A percentile compares a stretch with the other conserved stretches of the same genome.
Evolutionary conservation across 495 filamentous ascomycete genomes (phyloP).

Genomic region (Parmelia sp.): DNA sequence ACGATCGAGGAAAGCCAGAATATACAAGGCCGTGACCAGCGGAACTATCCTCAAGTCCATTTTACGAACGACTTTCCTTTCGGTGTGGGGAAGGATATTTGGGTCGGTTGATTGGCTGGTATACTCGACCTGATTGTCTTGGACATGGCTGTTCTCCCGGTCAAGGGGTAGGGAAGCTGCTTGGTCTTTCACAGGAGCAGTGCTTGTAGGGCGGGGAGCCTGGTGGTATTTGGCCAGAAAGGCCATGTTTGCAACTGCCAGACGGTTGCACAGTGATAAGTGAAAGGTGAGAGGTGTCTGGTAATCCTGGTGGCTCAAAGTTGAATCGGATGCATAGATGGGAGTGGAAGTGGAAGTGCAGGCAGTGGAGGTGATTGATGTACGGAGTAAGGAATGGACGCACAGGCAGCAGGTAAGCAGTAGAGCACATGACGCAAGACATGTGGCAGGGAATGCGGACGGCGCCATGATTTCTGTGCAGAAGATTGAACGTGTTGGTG

Average conservation of each 20-base stretch:
- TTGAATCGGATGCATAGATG: neutral
- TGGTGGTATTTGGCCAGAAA: conserved; percentile 14
- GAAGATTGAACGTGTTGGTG: too few relatives aligned
- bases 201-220: conserved; percentile 19
- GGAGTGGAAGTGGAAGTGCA: neutral
- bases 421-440: too few relatives aligned
- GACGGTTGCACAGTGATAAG: neutral
- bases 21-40: conserved; percentile 49
- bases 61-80: conserved; percentile 53
- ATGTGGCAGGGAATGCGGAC: too few relatives aligned
- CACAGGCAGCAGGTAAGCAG: too few relatives aligned
- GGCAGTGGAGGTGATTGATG: neutral
- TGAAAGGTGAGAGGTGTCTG: neutral
- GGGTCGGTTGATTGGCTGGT: conserved; percentile 10
- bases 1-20: conserved; percentile 61
- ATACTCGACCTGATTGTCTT: conserved; percentile 5
- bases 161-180: neutral
- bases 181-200: conserved; percentile 14
- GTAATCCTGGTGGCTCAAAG: neutral
- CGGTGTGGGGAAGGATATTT: conserved; percentile 45
- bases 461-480: too few relatives aligned
- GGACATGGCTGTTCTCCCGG: conserved; percentile 12
- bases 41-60: conserved; percentile 49
- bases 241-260: conserved; percentile 14
- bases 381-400: too few relatives aligned